Percentiles rank a stretch among this genome's conserved stretches.
phyloP scores from a whole-genome alignment of 805 yeast genomes.

The Sugiyamaella valdiviana region DNA sequence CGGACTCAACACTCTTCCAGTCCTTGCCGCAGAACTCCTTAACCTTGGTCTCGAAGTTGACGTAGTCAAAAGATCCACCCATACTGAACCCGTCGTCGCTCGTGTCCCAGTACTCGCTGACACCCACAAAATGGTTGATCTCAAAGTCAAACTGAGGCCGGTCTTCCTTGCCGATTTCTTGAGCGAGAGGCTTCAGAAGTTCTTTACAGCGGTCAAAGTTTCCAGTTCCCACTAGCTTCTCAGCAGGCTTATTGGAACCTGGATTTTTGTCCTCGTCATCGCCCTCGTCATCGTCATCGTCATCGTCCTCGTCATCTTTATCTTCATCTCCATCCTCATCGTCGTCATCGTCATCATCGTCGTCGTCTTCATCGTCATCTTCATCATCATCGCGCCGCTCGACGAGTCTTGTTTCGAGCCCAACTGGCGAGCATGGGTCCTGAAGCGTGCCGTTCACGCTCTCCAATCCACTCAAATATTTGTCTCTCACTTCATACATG shows the following conservation, averaged over 20 bases:
- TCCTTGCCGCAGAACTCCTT: conserved; percentile 67
- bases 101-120: conserved; percentile 96
- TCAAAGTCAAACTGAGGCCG: conserved; percentile 72
- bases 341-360: conserved; percentile 6
- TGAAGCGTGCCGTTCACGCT: conserved; percentile 30
- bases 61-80: conserved; percentile 77
- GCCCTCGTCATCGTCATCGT: background rate
- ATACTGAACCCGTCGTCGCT: conserved; percentile 83
- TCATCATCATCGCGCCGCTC: conserved; percentile 16
- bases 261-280: background rate
- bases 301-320: conserved; percentile 9
- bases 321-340: conserved; percentile 10
- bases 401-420: conserved; percentile 35
- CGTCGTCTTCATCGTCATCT: conserved; percentile 9
- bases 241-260: background rate
- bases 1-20: conserved; percentile 53
- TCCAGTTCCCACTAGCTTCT: conserved; percentile 65
- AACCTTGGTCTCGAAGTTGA: conserved; percentile 59
- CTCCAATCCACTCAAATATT: conserved; percentile 43
- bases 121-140: conserved; percentile 81
- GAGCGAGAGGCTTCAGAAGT: conserved; percentile 64
- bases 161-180: conserved; percentile 10
- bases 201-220: conserved; percentile 67
- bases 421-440: conserved; percentile 81
- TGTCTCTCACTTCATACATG: conserved; percentile 81